Evolutionary conservation across 371 early-diverging fungal species (phyloP).

Genomic region (Apophysomyces ossiformis): DNA sequence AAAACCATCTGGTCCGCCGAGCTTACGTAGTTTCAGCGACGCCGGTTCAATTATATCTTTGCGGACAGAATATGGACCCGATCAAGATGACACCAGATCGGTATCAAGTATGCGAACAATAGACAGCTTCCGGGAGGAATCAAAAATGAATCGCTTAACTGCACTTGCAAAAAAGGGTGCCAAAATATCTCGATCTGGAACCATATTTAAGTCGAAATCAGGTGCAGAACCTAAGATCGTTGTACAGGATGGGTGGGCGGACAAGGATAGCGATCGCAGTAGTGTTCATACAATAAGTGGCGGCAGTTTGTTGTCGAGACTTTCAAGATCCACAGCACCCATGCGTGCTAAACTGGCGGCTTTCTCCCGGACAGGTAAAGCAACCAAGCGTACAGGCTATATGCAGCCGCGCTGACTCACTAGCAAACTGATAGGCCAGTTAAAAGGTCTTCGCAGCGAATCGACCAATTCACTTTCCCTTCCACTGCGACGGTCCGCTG

Average conservation of each 20-base stretch:
- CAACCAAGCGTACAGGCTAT: background rate
- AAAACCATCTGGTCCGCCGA: conserved; percentile 9
- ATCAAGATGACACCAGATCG: conserved; percentile 19
- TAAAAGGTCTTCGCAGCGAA: conserved; percentile 21
- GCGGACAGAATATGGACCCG: conserved; percentile 28
- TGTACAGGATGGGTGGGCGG: background rate
- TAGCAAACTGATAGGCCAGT: background rate
- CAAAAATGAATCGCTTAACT: background rate
- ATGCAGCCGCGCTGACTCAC: background rate
- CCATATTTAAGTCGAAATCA: conserved; percentile 20
- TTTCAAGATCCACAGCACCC: conserved; percentile 24
- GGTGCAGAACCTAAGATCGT: conserved; percentile 15
- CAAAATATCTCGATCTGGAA: conserved; percentile 24
- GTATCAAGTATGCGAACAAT: conserved; percentile 17
- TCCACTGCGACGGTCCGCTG: conserved; percentile 25
- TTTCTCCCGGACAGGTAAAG: conserved; percentile 21
- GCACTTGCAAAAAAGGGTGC: conserved; percentile 6
- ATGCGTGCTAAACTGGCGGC: conserved; percentile 23
- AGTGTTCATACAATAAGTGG: conserved; percentile 10
- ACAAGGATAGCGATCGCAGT: conserved; percentile 13
- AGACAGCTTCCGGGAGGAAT: conserved; percentile 5
- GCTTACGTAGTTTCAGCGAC: background rate
- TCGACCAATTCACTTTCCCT: conserved; percentile 20
- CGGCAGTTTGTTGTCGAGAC: conserved; percentile 15
- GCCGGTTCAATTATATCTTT: conserved; percentile 30